Evolutionary conservation across 306 rosid species (phyloP), one percentile per base, ranked within the genome.

Genomic region (Cucurbita moschata): DNA sequence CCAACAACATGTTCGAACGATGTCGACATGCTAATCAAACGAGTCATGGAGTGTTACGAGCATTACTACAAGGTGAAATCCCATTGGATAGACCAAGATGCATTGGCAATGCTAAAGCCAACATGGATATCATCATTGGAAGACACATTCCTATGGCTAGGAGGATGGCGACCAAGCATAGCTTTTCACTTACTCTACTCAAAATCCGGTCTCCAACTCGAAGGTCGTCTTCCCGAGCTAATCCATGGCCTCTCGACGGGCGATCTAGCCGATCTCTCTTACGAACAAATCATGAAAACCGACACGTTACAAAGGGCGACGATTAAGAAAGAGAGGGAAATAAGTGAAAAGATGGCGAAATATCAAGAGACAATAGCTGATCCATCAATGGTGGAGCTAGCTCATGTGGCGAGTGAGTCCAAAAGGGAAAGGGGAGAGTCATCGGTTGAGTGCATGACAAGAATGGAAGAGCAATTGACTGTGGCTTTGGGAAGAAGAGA

Each of bases 141-240:
- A 70, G 81, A 78, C 0, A 89, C 90, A 40, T 87, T 88, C 75
- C 85, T 86, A 15, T 86, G 96, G 92, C 78, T 90, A 67, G 96
- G 90, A 1, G 96, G 90, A 15, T 86, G 92, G 92, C 79, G 92
- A 21, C 96, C 96, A 6, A 86, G 80, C 58, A 80, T 75, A 87
- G 89, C 89, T 35, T 82, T 88, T 52, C 92, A 88, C 43, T 55
- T 90, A 46, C 79, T 90, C 6, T 85, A 87, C 71, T 82, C 90
- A 5, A 90, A 88, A 61, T 82, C 85, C 0, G 87, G 95, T 6
- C 7, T 85, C 61, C 95, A 88, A 49, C 77, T 84, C 53, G 86
- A 90, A 70, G 85, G 74, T 0, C 66, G 15, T 12, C 37, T 83
- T 19, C 7, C 10, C 8, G 82, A 81, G 38, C 49, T 81, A 35